Percentiles rank a stretch among this genome's conserved stretches.
phyloP scores from a whole-genome alignment of 1,139 yeast species.

The Candida freyschussii region DNA sequence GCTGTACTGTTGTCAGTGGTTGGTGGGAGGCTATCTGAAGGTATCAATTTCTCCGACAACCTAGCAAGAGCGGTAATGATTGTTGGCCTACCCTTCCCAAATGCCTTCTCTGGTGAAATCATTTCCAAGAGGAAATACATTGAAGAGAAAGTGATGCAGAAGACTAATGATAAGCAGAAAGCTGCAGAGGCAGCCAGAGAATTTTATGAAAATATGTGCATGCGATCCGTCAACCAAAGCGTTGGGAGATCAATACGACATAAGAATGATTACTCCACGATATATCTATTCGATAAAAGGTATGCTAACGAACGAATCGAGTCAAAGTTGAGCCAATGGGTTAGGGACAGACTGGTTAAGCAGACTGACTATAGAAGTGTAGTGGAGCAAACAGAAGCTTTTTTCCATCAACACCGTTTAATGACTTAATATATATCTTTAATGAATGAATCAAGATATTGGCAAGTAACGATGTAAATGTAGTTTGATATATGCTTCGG shows the following conservation, averaged over 20 bases:
- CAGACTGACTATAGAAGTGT: slow-evolving; percentile 15
- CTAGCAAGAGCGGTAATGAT: slow-evolving; percentile 83
- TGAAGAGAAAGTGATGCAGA: slow-evolving; percentile 37
- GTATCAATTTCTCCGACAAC: slow-evolving; percentile 84
- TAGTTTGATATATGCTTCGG: too few relatives aligned
- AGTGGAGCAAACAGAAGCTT: slow-evolving; percentile 13
- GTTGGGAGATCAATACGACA: slow-evolving; percentile 92
- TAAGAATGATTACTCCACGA: slow-evolving; percentile 70
- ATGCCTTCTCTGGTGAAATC: slow-evolving; percentile 76
- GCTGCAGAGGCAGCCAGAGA: slow-evolving; percentile 30
- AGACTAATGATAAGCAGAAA: slow-evolving; percentile 25
- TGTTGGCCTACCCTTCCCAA: slow-evolving; percentile 91
- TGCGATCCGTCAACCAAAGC: slow-evolving; percentile 91
- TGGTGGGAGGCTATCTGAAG: slow-evolving; percentile 93
- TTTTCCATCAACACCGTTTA: slow-evolving; percentile 9
- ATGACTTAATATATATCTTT: slow-evolving; percentile 7
- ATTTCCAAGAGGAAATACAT: slow-evolving; percentile 67
- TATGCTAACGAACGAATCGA: slow-evolving; percentile 47
- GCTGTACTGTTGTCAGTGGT: slow-evolving; percentile 80
- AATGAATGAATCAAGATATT: neutral
- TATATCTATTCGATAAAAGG: slow-evolving; percentile 67
- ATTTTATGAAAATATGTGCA: slow-evolving; percentile 80
- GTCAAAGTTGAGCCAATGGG: slow-evolving; percentile 75
- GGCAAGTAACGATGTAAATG: too few relatives aligned
- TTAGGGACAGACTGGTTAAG: slow-evolving; percentile 39